Evolutionary conservation across 2,329 filamentous ascomycete genomes (phyloP), one percentile per base, ranked within the genome.

Genomic region (Hypoxylon sp.): DNA sequence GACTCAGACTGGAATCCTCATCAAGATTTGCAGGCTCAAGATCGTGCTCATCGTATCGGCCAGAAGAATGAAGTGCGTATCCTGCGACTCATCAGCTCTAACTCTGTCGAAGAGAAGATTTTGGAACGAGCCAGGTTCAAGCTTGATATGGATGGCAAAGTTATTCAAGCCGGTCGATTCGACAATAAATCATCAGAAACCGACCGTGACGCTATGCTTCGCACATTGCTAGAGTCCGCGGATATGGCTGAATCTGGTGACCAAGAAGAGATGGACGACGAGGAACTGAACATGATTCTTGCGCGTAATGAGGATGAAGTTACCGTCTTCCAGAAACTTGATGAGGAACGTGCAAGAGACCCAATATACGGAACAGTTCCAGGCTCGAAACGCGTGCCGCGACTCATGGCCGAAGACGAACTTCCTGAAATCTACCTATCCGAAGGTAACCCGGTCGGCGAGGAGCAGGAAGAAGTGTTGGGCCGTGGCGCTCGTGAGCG

Each of bases 1-100:
- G 96, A 99, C 78, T 99, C 96, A 0, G 96, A 99, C 83, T 99
- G 96, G 96, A 99, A 99, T 80, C 96, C 96, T 78, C 95, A 98
- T 79, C 96, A 99, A 81, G 96, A 99, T 92, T 85, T 99, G 81
- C 96, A 99, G 80, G 96, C 96, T 13, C 96, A 99, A 79, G 96
- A 99, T 91, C 96, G 96, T 90, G 96, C 96, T 50, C 96, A 99
- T 89, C 95, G 96, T 91, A 99, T 99, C 73, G 96, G 96, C 68
- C 96, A 99, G 81, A 99, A 99, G 90, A 99, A 99, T 75, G 96
- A 99, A 81, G 96, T 99, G 62, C 92, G 96, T 75, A 99, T 99
- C 79, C 83, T 99, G 66, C 91, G 96, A 80, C 86, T 99, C 48
- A 98, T 99, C 80, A 98, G 92, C 72, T 97, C 94, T 9, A 97